A percentile compares a stretch with the other conserved stretches of the same genome.
Evolutionary conservation across 306 rosid species (phyloP).

Genomic region (Gleditsia sinensis): DNA sequence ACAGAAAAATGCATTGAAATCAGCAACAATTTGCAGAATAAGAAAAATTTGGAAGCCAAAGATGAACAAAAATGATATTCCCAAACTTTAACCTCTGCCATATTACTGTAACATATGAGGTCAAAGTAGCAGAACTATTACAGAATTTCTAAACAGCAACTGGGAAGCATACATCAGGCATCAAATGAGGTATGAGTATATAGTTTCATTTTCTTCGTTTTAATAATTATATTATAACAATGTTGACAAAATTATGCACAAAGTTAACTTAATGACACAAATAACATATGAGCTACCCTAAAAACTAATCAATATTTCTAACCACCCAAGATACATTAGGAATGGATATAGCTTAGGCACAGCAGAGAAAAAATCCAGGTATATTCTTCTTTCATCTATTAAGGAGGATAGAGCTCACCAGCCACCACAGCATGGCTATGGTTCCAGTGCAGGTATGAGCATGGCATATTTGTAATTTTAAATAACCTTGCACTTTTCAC

Average conservation of each 20-base stretch:
- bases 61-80: not conserved
- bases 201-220: not conserved
- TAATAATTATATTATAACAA: too few species aligned
- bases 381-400: not conserved
- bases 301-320: not conserved
- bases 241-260: slow-evolving; percentile 16
- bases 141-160: not conserved
- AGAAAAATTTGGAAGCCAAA: not conserved
- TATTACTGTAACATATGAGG: not conserved
- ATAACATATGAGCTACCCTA: not conserved
- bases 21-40: not conserved
- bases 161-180: not conserved
- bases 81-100: not conserved
- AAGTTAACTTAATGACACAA: not conserved
- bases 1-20: slow-evolving; percentile 24
- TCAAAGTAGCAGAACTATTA: slow-evolving; percentile 17
- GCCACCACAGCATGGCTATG: not conserved
- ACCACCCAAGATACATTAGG: too few species aligned
- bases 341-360: too few species aligned
- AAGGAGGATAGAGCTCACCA: slow-evolving; percentile 1
- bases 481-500: not conserved
- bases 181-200: not conserved
- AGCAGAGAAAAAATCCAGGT: not conserved
- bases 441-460: not conserved
- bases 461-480: not conserved